These are phyloP conservation scores for Cudoniella acicularis DNA, from an alignment of 495 filamentous ascomycete species.

Conservation along the genomic window DNA sequence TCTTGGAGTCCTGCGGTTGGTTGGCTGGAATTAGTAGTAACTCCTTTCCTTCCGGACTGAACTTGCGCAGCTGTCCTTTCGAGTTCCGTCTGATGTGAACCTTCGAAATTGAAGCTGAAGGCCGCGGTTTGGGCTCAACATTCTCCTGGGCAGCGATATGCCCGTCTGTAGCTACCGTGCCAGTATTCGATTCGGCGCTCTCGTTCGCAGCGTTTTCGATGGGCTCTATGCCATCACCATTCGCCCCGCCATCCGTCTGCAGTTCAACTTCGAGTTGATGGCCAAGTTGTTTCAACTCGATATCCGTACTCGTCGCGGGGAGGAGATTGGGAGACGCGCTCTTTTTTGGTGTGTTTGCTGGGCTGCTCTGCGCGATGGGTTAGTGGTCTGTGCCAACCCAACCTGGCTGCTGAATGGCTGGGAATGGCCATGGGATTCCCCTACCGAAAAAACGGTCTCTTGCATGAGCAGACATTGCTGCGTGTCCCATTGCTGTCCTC, in stretches of 20 bases:
- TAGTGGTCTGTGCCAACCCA: background rate
- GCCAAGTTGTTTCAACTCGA: no score
- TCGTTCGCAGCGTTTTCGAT: no score
- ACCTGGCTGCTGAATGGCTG: background rate
- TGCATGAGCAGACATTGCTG: conserved; percentile 7
- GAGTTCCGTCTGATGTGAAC: background rate
- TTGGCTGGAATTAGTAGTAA: background rate
- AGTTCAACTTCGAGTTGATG: no score
- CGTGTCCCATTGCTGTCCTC: conserved; percentile 12
- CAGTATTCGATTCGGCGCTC: no score
- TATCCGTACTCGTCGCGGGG: background rate
- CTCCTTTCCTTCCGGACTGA: background rate
- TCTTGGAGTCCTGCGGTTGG: background rate
- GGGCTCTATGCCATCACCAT: no score
- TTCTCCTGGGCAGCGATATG: no score
- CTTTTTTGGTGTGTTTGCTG: background rate
- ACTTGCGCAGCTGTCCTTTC: background rate
- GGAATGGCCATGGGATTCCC: background rate
- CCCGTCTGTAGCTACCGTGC: no score
- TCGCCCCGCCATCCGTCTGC: no score
- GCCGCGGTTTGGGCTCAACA: no score
- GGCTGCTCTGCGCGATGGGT: conserved; percentile 4
- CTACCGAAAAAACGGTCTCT: conserved; percentile 13
- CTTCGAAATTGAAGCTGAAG: no score
- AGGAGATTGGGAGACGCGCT: background rate